phyloP scores from a whole-genome alignment of 1,284 basidiomycete genomes.

The Sporisorium scitamineum region DNA sequence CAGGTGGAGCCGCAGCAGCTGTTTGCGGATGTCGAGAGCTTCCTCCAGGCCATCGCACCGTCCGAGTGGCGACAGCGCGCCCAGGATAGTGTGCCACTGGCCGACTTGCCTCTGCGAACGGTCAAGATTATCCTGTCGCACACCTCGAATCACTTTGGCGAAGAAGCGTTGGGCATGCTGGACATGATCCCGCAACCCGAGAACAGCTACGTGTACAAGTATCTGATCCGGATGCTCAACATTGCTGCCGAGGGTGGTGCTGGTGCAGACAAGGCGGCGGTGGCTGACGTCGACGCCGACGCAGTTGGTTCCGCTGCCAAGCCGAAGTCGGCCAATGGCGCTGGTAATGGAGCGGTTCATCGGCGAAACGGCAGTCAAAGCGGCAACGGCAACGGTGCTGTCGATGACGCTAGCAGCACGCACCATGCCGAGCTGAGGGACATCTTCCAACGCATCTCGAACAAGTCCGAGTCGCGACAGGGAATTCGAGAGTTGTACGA shows the following conservation, averaged over 20 bases:
- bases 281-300: constrained; percentile 73
- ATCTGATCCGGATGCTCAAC: constrained; percentile 63
- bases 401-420: constrained; percentile 74
- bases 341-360: constrained; percentile 69
- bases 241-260: constrained; percentile 33
- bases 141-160: constrained; percentile 55
- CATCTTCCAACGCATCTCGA: constrained; percentile 88
- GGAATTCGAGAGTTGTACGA: constrained; percentile 96
- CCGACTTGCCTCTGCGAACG: constrained; percentile 95
- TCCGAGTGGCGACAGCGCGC: constrained; percentile 94
- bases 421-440: constrained; percentile 80
- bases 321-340: constrained; percentile 18
- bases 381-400: constrained; percentile 37
- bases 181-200: constrained; percentile 63
- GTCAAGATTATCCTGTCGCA: constrained; percentile 78
- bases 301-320: constrained; percentile 71
- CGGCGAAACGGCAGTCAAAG: constrained; percentile 73
- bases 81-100: constrained; percentile 88
- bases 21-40: constrained; percentile 93
- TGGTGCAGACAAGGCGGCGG: constrained; percentile 27
- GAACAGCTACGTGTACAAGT: constrained; percentile 64
- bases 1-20: constrained; percentile 87
- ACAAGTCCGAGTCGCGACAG: constrained; percentile 82
- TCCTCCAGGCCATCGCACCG: constrained; percentile 90
- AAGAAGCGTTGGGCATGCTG: constrained; percentile 59